phyloP scores from a whole-genome alignment of 2,329 filamentous ascomycete genomes.

The Elsinoe ampelina region DNA sequence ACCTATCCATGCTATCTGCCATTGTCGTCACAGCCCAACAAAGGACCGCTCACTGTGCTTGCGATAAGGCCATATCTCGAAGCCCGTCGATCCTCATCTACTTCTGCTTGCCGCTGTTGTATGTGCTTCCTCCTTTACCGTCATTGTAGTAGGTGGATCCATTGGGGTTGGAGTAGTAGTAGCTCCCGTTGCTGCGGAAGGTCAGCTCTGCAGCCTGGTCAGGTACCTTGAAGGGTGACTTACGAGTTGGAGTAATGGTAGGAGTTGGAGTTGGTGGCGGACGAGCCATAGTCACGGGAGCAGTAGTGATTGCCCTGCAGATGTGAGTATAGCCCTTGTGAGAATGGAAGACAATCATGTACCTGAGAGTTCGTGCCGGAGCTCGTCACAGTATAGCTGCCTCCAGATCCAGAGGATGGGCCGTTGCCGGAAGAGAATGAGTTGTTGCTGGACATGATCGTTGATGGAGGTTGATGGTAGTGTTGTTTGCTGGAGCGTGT shows the following conservation, averaged over 20 bases:
- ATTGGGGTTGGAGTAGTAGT: conserved; percentile 60
- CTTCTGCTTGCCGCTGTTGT: background rate
- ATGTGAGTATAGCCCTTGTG: background rate
- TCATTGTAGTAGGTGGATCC: conserved; percentile 46
- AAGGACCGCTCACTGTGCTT: too few relatives aligned
- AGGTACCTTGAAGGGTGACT: conserved; percentile 28
- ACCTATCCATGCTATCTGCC: too few relatives aligned
- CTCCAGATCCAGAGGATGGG: conserved; percentile 12
- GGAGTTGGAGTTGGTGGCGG: conserved; percentile 47
- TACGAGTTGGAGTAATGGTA: conserved; percentile 61
- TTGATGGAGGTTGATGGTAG: background rate
- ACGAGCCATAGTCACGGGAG: conserved; percentile 52
- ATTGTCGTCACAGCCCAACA: too few relatives aligned
- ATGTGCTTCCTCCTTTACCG: background rate
- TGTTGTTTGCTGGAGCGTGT: background rate
- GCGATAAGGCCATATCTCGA: too few relatives aligned
- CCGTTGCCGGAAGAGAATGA: conserved; percentile 15
- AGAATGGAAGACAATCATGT: conserved; percentile 17
- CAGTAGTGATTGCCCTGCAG: conserved; percentile 59
- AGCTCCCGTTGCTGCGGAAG: conserved; percentile 47
- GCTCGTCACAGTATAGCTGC: conserved; percentile 32
- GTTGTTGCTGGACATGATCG: conserved; percentile 9
- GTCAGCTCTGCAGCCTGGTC: background rate
- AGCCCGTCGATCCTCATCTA: background rate
- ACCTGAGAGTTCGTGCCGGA: conserved; percentile 57